Percentiles rank a stretch among this genome's conserved stretches.
phyloP scores from a whole-genome alignment of 257 asterid genomes.

The Rhazya stricta region DNA sequence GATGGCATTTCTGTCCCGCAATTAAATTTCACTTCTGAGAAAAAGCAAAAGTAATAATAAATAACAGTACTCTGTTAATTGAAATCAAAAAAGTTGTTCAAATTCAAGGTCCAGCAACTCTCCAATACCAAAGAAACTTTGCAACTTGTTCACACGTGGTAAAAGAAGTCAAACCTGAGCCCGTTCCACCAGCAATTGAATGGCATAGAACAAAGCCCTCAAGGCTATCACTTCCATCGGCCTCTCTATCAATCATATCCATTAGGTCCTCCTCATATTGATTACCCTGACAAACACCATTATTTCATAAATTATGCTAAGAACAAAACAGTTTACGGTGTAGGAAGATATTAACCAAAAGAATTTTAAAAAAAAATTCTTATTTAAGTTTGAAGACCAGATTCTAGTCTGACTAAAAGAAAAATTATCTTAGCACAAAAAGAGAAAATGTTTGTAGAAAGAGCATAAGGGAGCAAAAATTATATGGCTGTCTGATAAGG shows the following conservation, averaged over 20 bases:
- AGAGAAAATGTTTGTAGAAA: neutral
- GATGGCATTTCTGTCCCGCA: neutral
- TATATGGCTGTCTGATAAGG: neutral
- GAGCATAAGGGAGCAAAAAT: neutral
- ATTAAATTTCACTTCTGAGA: neutral
- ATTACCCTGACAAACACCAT: conserved; percentile 55
- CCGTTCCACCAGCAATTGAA: conserved; percentile 98
- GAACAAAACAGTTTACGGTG: neutral
- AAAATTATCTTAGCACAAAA: neutral
- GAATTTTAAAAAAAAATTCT: too few relatives aligned
- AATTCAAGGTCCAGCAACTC: neutral
- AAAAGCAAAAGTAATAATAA: neutral
- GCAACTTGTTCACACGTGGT: neutral
- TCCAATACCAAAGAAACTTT: neutral
- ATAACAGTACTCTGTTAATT: neutral
- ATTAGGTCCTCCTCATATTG: conserved; percentile 93
- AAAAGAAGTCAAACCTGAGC: conserved; percentile 54
- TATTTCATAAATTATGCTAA: neutral
- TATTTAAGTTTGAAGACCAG: neutral
- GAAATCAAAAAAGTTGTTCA: neutral
- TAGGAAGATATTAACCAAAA: neutral
- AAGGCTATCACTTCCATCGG: conserved; percentile 99
- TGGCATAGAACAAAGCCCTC: conserved; percentile 99
- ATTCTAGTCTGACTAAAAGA: neutral
- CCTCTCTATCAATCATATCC: conserved; percentile 99